Percentiles rank a stretch among this genome's conserved stretches.
phyloP scores from a whole-genome alignment of 306 rosid species.

The Cucumis hystrix region DNA sequence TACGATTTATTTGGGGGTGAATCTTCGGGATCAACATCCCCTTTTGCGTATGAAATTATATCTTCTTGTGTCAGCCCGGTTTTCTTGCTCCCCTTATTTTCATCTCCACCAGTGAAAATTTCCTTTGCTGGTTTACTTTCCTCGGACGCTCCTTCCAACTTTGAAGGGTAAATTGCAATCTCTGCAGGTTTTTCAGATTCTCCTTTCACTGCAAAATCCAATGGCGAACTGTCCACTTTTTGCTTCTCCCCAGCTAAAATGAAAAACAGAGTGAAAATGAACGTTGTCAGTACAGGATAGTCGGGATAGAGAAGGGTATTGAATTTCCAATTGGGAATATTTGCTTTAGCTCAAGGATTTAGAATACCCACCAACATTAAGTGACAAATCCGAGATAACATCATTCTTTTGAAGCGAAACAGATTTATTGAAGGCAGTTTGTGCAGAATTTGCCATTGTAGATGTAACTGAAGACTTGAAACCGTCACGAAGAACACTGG shows the following conservation, averaged over 20 bases:
- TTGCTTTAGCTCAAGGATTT: neutral
- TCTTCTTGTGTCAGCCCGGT: neutral
- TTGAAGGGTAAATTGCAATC: conserved; percentile 10
- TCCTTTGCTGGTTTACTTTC: neutral
- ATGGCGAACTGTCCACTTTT: conserved; percentile 15
- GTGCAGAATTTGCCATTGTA: neutral
- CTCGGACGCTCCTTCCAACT: conserved; percentile 2
- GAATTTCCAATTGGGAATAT: neutral
- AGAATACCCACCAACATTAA: conserved; percentile 19
- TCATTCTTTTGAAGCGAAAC: conserved; percentile 1
- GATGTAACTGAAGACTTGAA: neutral
- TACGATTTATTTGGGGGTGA: conserved; percentile 26
- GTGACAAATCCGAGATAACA: neutral
- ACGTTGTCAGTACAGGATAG: neutral
- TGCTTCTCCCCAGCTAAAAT: conserved; percentile 19
- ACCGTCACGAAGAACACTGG: neutral
- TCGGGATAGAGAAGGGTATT: neutral
- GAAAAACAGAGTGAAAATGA: neutral
- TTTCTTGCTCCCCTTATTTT: neutral
- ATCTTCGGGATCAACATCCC: conserved; percentile 7
- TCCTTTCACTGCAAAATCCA: conserved; percentile 9
- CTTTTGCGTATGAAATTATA: neutral
- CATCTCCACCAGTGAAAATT: neutral
- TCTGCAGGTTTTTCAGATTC: conserved; percentile 19
- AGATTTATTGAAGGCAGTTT: neutral